Percentiles rank a stretch among this genome's conserved stretches.
Conservation (phyloP, 148 eudicot genomes). For the Fagopyrum tataricum region DNA sequence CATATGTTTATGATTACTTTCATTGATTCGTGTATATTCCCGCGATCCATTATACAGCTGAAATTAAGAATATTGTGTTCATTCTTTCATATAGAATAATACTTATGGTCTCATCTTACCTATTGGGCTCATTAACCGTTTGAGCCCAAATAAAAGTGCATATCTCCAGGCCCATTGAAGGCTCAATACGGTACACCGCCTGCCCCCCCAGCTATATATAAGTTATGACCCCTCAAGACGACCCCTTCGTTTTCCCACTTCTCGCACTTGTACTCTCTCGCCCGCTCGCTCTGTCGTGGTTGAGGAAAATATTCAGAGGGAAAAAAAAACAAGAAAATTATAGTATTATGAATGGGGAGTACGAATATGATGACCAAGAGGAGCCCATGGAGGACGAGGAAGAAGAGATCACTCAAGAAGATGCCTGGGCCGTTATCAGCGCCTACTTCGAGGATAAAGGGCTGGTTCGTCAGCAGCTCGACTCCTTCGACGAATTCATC, state of each 20-base stretch:
- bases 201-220: constrained; percentile 5
- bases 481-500: constrained; percentile 92
- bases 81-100: too few relatives aligned
- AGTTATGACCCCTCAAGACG: background rate
- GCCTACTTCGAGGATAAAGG: constrained; percentile 95
- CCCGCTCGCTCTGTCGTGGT: background rate
- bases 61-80: too few relatives aligned
- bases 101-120: too few relatives aligned
- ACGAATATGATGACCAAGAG: constrained; percentile 18
- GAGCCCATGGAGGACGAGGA: constrained; percentile 39
- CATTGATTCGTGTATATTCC: too few relatives aligned
- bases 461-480: constrained; percentile 82
- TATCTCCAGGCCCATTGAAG: background rate
- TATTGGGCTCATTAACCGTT: too few relatives aligned
- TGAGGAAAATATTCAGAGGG: background rate
- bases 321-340: background rate
- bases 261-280: background rate
- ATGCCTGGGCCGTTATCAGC: constrained; percentile 96
- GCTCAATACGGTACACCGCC: background rate
- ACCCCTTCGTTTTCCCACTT: background rate
- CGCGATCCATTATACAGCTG: too few relatives aligned
- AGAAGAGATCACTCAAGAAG: constrained; percentile 91
- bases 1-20: too few relatives aligned
- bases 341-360: constrained; percentile 19
- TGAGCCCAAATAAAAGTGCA: too few relatives aligned